A percentile compares a stretch with the other conserved stretches of the same genome.
Conservation (phyloP, 164 flowering plant genomes). For the Chimonanthus praecox region DNA sequence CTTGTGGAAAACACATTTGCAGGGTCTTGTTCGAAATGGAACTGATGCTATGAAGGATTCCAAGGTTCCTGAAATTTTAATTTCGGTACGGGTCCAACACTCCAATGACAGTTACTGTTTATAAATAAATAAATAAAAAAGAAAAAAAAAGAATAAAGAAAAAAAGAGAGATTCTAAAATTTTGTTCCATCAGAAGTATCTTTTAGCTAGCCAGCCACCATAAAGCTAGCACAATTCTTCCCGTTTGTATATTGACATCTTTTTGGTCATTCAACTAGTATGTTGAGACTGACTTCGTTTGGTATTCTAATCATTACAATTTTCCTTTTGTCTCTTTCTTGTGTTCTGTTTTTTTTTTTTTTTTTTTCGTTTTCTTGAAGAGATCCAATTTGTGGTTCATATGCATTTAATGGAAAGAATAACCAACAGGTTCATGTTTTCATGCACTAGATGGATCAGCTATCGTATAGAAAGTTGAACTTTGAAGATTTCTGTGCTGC, state of each 20-base stretch:
- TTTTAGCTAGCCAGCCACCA: too few relatives aligned
- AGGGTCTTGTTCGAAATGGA: constrained; percentile 69
- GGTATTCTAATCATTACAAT: too few relatives aligned
- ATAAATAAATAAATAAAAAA: too few relatives aligned
- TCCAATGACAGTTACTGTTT: background rate
- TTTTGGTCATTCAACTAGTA: too few relatives aligned
- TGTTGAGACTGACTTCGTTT: too few relatives aligned
- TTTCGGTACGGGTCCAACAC: constrained; percentile 35
- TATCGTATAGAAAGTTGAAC: constrained; percentile 53
- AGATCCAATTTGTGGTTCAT: background rate
- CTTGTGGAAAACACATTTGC: constrained; percentile 41
- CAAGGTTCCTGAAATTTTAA: constrained; percentile 63
- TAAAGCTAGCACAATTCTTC: too few relatives aligned
- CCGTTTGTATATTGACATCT: too few relatives aligned
- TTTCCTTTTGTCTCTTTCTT: background rate
- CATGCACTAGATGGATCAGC: constrained; percentile 65
- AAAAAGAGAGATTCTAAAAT: too few relatives aligned
- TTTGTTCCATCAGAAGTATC: too few relatives aligned
- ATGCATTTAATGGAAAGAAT: background rate
- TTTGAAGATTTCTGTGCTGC: constrained; percentile 97
- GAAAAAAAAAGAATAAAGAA: too few relatives aligned
- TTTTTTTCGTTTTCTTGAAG: background rate
- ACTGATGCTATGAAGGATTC: constrained; percentile 94
- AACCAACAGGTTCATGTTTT: background rate
- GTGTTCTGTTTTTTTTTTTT: background rate